A percentile compares a stretch with the other conserved stretches of the same genome.
These are phyloP conservation scores for Eremochloa ophiuroides DNA, from an alignment of 176 grass and related monocot species.

Conservation along the genomic window DNA sequence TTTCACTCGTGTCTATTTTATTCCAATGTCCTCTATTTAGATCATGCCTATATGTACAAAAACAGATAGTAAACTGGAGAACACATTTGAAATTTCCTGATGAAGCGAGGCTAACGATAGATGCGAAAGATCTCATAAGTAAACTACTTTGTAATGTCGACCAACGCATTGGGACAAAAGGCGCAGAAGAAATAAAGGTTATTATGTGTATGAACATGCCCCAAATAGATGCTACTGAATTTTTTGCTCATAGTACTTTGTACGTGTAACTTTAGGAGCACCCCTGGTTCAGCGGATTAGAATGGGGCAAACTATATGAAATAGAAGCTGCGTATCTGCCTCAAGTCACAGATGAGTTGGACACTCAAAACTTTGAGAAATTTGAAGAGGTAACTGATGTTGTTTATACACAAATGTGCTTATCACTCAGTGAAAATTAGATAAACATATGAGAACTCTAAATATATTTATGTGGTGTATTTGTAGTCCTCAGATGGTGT, in stretches of 20 bases:
- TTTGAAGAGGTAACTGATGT: conserved; percentile 73
- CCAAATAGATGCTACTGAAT: not conserved
- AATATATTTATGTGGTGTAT: conserved; percentile 2
- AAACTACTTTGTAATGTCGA: conserved; percentile 93
- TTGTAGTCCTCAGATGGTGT: conserved; percentile 41
- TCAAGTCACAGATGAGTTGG: conserved; percentile 89
- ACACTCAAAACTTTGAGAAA: conserved; percentile 98
- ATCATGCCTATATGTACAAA: not conserved
- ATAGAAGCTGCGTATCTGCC: conserved; percentile 91
- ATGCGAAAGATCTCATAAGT: conserved; percentile 85
- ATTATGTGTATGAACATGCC: not conserved
- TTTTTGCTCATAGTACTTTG: conserved; percentile 27
- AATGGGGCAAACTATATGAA: conserved; percentile 81
- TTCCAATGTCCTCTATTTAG: not conserved
- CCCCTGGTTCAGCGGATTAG: conserved; percentile 61
- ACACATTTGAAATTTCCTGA: conserved; percentile 98
- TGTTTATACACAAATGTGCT: conserved; percentile 8
- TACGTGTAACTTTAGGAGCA: conserved; percentile 69
- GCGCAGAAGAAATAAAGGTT: conserved; percentile 93
- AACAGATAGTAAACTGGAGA: conserved; percentile 98
- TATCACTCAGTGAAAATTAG: not conserved
- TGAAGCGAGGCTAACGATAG: conserved; percentile 66
- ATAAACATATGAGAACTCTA: not conserved
- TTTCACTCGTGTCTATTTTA: conserved; percentile 1
- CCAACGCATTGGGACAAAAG: conserved; percentile 85